Evolutionary conservation across 108 stramenopile species (phyloP).

Genomic region (Skeletonema tropicum): DNA sequence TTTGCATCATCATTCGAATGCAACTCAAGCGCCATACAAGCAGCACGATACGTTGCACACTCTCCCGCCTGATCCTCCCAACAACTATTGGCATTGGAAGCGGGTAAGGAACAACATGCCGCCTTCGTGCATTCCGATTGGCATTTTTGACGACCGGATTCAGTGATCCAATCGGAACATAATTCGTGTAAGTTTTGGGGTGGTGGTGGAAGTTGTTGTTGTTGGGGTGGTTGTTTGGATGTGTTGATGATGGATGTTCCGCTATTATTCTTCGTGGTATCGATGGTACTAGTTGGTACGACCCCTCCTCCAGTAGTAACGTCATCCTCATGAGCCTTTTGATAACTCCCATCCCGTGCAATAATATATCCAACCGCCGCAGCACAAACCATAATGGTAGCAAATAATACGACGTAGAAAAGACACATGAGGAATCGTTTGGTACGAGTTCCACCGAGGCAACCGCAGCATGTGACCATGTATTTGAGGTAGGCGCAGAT

Average conservation of each 20-base stretch:
- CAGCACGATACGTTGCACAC: constrained; percentile 35
- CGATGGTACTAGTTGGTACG: neutral
- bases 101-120: constrained; percentile 22
- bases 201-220: constrained; percentile 9
- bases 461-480: neutral
- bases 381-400: constrained; percentile 27
- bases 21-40: constrained; percentile 43
- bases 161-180: constrained; percentile 39
- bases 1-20: constrained; percentile 4
- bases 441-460: neutral
- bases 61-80: constrained; percentile 22
- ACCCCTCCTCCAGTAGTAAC: too few relatives aligned
- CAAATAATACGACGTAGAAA: constrained; percentile 13
- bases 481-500: constrained; percentile 22
- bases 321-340: neutral
- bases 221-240: neutral
- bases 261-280: too few relatives aligned
- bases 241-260: neutral
- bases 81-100: constrained; percentile 17
- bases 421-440: constrained; percentile 8
- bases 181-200: constrained; percentile 15
- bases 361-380: constrained; percentile 34
- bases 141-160: constrained; percentile 22
- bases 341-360: constrained; percentile 28
- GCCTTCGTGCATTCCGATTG: constrained; percentile 16